These are phyloP conservation scores for Asparagopsis taxiformis DNA, from an alignment of 31 red algal species.

Conservation along the genomic window DNA sequence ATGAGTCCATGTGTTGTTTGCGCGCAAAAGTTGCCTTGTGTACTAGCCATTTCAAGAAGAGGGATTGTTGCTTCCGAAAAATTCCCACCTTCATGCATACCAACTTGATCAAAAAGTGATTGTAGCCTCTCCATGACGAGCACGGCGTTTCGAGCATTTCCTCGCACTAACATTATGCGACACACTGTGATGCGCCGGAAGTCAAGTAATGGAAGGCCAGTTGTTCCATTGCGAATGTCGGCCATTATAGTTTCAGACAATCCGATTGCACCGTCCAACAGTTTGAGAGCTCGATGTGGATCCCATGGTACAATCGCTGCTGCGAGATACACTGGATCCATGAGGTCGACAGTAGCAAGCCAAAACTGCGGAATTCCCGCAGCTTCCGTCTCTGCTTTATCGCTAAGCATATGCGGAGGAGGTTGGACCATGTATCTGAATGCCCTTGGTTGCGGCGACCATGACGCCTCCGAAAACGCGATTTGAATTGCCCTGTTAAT, in stretches of 20 bases:
- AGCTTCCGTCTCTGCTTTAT: not conserved
- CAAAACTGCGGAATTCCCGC: conserved; percentile 4
- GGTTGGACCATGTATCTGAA: conserved; percentile 13
- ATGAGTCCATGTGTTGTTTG: conserved; percentile 27
- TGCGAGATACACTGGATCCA: conserved; percentile 19
- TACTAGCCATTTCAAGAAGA: conserved; percentile 1
- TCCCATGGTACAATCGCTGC: conserved; percentile 37
- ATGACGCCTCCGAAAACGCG: conserved; percentile 31
- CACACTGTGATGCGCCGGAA: conserved; percentile 22
- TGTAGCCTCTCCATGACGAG: conserved; percentile 33
- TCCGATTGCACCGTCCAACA: conserved; percentile 21
- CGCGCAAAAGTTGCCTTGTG: conserved; percentile 20
- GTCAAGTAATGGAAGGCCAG: conserved; percentile 9
- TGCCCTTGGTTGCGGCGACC: conserved; percentile 11
- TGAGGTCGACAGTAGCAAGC: conserved; percentile 16
- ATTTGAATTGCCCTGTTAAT: conserved; percentile 17
- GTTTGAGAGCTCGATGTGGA: conserved; percentile 10
- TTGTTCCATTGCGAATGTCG: not conserved
- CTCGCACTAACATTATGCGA: conserved; percentile 1
- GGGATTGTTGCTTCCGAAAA: conserved; percentile 12
- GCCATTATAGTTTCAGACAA: not conserved
- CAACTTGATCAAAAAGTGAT: conserved; percentile 9
- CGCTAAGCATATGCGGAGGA: not conserved
- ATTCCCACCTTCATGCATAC: conserved; percentile 21
- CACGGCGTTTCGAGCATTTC: not conserved